Percentiles rank a stretch among this genome's conserved stretches.
Conservation (phyloP, 176 grass and related monocot genomes). For the Otatea glauca region DNA sequence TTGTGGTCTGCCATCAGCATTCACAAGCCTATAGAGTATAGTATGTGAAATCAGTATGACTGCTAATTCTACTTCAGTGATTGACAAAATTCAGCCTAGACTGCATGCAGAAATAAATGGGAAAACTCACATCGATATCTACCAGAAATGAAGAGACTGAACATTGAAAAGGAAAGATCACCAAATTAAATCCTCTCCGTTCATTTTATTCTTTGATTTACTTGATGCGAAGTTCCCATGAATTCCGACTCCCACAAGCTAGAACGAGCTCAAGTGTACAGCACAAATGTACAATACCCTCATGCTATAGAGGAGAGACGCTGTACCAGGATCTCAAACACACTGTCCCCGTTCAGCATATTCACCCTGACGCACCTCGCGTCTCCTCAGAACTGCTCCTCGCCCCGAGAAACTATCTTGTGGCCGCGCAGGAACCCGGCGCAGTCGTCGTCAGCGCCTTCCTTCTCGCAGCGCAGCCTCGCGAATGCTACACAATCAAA, state of each 20-base stretch:
- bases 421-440: conserved; percentile 42
- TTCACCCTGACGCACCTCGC: conserved; percentile 47
- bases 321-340: conserved; percentile 3
- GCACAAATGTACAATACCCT: no score
- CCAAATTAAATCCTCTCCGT: background rate
- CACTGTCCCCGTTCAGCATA: conserved; percentile 51
- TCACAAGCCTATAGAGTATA: background rate
- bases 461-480: no score
- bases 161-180: background rate
- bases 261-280: no score
- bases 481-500: background rate
- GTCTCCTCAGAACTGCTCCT: conserved; percentile 47
- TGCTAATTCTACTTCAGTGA: background rate
- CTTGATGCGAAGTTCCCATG: background rate
- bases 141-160: background rate
- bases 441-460: conserved; percentile 28
- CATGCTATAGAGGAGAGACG: background rate
- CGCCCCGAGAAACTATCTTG: conserved; percentile 41
- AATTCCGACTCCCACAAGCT: background rate
- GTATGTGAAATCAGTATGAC: background rate
- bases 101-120: background rate
- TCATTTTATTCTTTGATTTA: background rate
- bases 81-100: background rate
- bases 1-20: background rate
- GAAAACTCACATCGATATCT: background rate